Conservation (phyloP, 1,284 basidiomycete species). For the Leccinum pachyderme region DNA sequence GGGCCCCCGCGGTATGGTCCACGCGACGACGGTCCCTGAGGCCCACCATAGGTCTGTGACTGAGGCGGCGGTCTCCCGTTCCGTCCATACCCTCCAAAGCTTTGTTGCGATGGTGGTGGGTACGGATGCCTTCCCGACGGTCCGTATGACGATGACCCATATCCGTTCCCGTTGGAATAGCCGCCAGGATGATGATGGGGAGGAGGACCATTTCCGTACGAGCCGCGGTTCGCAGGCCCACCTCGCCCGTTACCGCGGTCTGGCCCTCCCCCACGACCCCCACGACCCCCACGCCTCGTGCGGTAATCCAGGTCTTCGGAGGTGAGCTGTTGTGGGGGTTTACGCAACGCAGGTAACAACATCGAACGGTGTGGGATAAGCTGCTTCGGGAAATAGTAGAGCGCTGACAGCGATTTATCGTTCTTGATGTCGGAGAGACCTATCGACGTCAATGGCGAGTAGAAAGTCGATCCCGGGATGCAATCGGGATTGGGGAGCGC, state of each 20-base stretch:
- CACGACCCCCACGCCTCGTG: slow-evolving; percentile 42
- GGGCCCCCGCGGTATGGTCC: slow-evolving; percentile 27
- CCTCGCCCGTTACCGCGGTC: slow-evolving; percentile 43
- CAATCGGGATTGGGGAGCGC: slow-evolving; percentile 85
- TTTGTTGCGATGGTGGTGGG: slow-evolving; percentile 16
- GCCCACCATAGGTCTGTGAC: slow-evolving; percentile 24
- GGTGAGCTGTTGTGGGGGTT: slow-evolving; percentile 62
- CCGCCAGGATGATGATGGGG: slow-evolving; percentile 23
- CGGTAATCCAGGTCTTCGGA: slow-evolving; percentile 69
- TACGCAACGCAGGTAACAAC: slow-evolving; percentile 74
- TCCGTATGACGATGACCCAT: slow-evolving; percentile 21
- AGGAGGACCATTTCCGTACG: slow-evolving; percentile 29
- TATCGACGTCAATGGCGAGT: slow-evolving; percentile 64
- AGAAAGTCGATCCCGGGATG: slow-evolving; percentile 89
- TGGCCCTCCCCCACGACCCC: slow-evolving; percentile 40
- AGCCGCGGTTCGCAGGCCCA: slow-evolving; percentile 29
- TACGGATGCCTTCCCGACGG: slow-evolving; percentile 23
- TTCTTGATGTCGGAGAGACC: slow-evolving; percentile 78
- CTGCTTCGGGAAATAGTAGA: slow-evolving; percentile 91
- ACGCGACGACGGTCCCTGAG: slow-evolving; percentile 26
- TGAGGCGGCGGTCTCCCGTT: slow-evolving; percentile 31
- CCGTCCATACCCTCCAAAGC: slow-evolving; percentile 35
- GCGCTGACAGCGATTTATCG: slow-evolving; percentile 84
- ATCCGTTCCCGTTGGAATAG: slow-evolving; percentile 20
- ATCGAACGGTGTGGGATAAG: slow-evolving; percentile 82